These are phyloP conservation scores for Naganishia friedmannii DNA, from an alignment of 768 basidiomycete genomes.

Conservation along the genomic window DNA sequence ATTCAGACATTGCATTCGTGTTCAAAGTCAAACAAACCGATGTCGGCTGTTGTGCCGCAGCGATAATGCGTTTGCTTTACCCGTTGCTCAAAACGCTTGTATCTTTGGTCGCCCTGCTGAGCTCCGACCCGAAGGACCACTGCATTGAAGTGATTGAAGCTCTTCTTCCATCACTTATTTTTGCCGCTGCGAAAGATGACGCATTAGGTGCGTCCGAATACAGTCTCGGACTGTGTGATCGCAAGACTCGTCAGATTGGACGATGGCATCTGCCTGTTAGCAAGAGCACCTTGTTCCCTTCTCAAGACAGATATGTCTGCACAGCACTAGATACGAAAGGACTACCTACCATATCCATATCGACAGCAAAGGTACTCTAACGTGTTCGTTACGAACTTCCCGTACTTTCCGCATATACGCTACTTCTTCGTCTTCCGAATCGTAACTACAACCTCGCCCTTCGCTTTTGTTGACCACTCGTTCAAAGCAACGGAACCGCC, in stretches of 20 bases:
- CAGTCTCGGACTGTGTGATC: background rate
- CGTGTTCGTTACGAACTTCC: too few relatives aligned
- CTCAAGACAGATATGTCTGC: background rate
- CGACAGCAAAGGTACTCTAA: too few relatives aligned
- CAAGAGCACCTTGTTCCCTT: background rate
- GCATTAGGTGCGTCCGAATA: conserved; percentile 20
- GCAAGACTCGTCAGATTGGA: background rate
- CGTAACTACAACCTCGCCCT: background rate
- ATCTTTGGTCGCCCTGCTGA: background rate
- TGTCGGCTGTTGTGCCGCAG: too few relatives aligned
- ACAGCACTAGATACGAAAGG: background rate
- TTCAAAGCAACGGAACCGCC: background rate
- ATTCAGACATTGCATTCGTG: background rate
- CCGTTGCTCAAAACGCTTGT: background rate
- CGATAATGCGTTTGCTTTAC: too few relatives aligned
- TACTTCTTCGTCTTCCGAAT: background rate
- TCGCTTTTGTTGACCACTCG: conserved; percentile 1
- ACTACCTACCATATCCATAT: too few relatives aligned
- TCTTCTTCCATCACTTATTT: too few relatives aligned
- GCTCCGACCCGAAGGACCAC: background rate
- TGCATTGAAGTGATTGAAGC: too few relatives aligned
- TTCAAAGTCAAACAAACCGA: background rate
- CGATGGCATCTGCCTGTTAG: background rate
- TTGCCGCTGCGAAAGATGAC: conserved; percentile 19
- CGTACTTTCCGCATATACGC: too few relatives aligned